phyloP scores from a whole-genome alignment of 306 rosid genomes.

The Lathyrus sativus region DNA sequence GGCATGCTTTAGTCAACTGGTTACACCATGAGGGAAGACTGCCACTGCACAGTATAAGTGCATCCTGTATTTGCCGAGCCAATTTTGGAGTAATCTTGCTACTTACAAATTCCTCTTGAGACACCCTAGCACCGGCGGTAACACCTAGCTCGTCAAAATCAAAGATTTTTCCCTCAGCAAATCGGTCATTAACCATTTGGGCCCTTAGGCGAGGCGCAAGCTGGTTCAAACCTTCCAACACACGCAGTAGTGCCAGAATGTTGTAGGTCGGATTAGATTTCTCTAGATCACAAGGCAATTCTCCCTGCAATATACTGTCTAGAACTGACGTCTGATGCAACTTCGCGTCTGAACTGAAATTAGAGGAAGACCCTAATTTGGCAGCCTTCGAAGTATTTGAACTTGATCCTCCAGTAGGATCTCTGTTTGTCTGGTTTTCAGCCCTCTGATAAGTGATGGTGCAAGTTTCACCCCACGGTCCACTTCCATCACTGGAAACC shows the following conservation, averaged over 20 bases:
- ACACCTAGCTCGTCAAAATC: slow-evolving; percentile 63
- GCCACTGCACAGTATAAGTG: slow-evolving; percentile 97
- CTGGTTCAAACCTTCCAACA: slow-evolving; percentile 95
- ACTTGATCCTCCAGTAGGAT: slow-evolving; percentile 67
- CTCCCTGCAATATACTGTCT: slow-evolving; percentile 93
- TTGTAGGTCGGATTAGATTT: slow-evolving; percentile 85
- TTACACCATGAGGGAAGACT: slow-evolving; percentile 98
- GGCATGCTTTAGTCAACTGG: slow-evolving; percentile 97
- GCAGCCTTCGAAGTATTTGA: slow-evolving; percentile 58
- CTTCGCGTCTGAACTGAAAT: slow-evolving; percentile 61
- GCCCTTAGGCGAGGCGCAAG: slow-evolving; percentile 86
- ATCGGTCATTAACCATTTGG: slow-evolving; percentile 67
- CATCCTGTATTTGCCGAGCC: slow-evolving; percentile 97
- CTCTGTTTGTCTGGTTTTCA: slow-evolving; percentile 67
- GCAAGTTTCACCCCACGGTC: slow-evolving; percentile 94
- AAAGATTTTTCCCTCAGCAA: slow-evolving; percentile 68
- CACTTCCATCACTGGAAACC: slow-evolving; percentile 84
- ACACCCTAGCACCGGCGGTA: slow-evolving; percentile 61
- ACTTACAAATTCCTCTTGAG: slow-evolving; percentile 79
- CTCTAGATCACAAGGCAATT: slow-evolving; percentile 95
- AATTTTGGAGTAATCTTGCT: slow-evolving; percentile 96
- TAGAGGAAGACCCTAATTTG: slow-evolving; percentile 61
- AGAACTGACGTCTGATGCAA: slow-evolving; percentile 70
- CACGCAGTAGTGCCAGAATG: slow-evolving; percentile 79
- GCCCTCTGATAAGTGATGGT: slow-evolving; percentile 90